A percentile compares a stretch with the other conserved stretches of the same genome.
These are phyloP conservation scores for Fusarium domesticum DNA, from an alignment of 2,329 filamentous ascomycete species.

Conservation along the genomic window DNA sequence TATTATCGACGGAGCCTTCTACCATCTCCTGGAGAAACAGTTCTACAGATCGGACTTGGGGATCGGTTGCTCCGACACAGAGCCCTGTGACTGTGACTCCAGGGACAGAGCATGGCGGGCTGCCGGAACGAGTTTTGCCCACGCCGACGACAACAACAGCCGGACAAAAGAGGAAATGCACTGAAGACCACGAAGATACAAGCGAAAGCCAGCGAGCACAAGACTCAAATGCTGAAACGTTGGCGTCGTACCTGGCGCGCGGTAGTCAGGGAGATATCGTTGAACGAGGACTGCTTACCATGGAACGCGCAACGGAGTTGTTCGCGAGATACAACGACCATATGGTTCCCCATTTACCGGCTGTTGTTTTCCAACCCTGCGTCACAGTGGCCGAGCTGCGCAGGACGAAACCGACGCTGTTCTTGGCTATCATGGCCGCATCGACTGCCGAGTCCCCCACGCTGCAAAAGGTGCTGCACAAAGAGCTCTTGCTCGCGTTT, in stretches of 20 bases:
- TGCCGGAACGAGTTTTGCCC: slow-evolving; percentile 11
- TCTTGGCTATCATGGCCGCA: slow-evolving; percentile 67
- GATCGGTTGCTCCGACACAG: slow-evolving; percentile 12
- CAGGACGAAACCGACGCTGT: slow-evolving; percentile 60
- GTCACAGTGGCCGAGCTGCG: slow-evolving; percentile 56
- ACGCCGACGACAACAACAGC: slow-evolving; percentile 13
- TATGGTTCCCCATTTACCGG: slow-evolving; percentile 61
- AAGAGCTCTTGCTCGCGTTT: slow-evolving; percentile 68
- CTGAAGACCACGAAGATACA: slow-evolving; percentile 21
- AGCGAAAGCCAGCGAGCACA: slow-evolving; percentile 13
- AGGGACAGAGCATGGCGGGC: slow-evolving; percentile 13
- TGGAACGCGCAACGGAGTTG: slow-evolving; percentile 52
- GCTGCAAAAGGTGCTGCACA: slow-evolving; percentile 60
- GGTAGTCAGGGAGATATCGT: slow-evolving; percentile 48
- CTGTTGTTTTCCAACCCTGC: slow-evolving; percentile 56
- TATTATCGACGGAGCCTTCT: neutral
- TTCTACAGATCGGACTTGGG: slow-evolving; percentile 16
- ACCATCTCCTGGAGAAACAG: slow-evolving; percentile 11
- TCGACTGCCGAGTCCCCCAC: slow-evolving; percentile 56
- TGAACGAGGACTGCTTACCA: slow-evolving; percentile 57
- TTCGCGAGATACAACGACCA: slow-evolving; percentile 57
- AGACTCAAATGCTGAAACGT: slow-evolving; percentile 15
- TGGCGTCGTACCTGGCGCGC: slow-evolving; percentile 23
- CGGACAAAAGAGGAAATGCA: slow-evolving; percentile 34
- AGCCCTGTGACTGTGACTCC: slow-evolving; percentile 6